phyloP scores from a whole-genome alignment of 345 rosid genomes.

The Arabidopsis thaliana region TAIR10.1 NC_003070.9:21696001-21696500 shows the following conservation, averaged over 20 bases:
- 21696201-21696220: conserved; percentile 46
- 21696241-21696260: conserved; percentile 35
- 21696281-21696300: conserved; percentile 19
- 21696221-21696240: conserved; percentile 46
- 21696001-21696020: background rate
- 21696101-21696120: background rate
- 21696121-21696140: background rate
- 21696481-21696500: conserved; percentile 13
- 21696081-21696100: background rate
- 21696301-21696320: conserved; percentile 39
- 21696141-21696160: background rate
- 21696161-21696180: background rate
- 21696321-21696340: conserved; percentile 31
- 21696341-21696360: conserved; percentile 40
- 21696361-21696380: conserved; percentile 36
- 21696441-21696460: conserved; percentile 41
- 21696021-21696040: background rate
- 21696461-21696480: background rate
- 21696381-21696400: conserved; percentile 11
- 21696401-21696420: background rate
- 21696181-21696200: conserved; percentile 38
- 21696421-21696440: conserved; percentile 24
- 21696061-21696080: background rate
- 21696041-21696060: background rate
- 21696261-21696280: conserved; percentile 42